These are phyloP conservation scores for Erysimum pusillum DNA, from an alignment of 441 rosid genomes.

Conservation along the genomic window DNA sequence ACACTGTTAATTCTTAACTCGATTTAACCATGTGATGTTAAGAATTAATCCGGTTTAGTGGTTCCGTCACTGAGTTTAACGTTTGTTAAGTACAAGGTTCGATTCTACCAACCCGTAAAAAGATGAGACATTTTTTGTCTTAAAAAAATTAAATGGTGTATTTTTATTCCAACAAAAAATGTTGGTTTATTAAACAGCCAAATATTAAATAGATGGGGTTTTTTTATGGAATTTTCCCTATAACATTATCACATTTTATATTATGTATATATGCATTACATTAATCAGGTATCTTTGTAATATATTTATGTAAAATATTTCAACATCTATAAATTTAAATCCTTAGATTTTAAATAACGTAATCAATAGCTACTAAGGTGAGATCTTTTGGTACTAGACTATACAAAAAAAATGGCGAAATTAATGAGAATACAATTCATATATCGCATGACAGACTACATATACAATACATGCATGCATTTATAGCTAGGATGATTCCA, in stretches of 20 bases:
- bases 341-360: background rate
- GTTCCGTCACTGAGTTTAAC: no score
- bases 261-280: background rate
- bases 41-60: no score
- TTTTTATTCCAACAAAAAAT: no score
- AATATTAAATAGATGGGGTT: no score
- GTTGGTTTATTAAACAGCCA: no score
- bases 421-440: background rate
- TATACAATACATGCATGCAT: background rate
- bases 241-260: background rate
- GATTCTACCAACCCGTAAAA: no score
- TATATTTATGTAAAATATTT: background rate
- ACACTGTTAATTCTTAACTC: no score
- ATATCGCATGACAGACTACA: background rate
- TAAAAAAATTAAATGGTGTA: no score
- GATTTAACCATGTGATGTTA: no score
- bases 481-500: no score
- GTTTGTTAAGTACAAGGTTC: no score
- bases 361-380: background rate
- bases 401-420: background rate
- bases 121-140: no score
- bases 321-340: background rate
- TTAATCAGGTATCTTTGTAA: background rate
- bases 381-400: background rate
- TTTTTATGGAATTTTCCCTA: background rate